phyloP scores from a whole-genome alignment of 257 asterid genomes.

The Vinca minor region DNA sequence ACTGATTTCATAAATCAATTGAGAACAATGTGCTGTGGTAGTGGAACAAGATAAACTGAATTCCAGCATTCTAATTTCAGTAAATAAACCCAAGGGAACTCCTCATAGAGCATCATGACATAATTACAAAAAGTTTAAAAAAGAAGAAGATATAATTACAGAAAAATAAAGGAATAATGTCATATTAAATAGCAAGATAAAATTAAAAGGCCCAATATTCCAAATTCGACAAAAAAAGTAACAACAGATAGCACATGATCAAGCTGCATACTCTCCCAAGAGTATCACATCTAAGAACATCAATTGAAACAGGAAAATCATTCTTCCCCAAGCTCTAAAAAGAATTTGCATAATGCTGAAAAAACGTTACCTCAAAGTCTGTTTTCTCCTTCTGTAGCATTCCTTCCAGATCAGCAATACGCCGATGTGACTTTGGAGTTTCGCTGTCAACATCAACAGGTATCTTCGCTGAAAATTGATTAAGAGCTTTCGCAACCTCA shows the following conservation, averaged over 20 bases:
- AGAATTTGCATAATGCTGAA: neutral
- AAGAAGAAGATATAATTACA: neutral
- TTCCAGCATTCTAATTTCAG: neutral
- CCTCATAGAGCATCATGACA: neutral
- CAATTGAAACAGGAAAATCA: neutral
- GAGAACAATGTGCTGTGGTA: neutral
- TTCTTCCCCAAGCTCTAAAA: neutral
- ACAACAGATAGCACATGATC: neutral
- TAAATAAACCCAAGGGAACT: neutral
- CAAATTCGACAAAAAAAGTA: neutral
- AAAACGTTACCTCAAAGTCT: conserved; percentile 55
- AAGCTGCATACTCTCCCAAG: neutral
- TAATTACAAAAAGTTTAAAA: neutral
- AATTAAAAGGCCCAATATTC: neutral
- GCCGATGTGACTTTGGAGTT: conserved; percentile 36
- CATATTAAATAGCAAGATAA: neutral
- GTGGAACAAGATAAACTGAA: neutral
- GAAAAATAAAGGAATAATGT: neutral
- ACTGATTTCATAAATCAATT: neutral
- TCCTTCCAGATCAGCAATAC: conserved; percentile 39
- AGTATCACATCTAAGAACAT: neutral
- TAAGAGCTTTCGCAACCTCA: conserved; percentile 49
- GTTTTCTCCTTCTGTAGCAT: conserved; percentile 52
- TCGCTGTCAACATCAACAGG: conserved; percentile 23
- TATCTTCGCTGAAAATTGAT: conserved; percentile 33